Evolutionary conservation across 768 basidiomycete species (phyloP).

Genomic region (Leccinellum luteum): DNA sequence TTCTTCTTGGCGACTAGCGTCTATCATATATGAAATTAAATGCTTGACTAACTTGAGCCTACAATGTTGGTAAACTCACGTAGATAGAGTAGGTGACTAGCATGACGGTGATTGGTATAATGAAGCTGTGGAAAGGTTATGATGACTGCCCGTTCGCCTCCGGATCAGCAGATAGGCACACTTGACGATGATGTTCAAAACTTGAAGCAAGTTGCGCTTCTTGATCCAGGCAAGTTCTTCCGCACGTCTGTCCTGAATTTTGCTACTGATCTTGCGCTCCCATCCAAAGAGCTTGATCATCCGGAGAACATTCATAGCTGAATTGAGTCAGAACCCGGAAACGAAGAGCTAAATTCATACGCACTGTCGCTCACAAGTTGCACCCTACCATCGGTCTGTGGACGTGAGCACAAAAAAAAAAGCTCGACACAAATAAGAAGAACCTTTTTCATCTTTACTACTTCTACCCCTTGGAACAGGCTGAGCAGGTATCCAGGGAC

Average conservation of each 20-base stretch:
- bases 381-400: conserved; percentile 36
- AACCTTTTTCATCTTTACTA: conserved; percentile 45
- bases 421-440: not conserved
- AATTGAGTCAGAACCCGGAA: not conserved
- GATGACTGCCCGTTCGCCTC: not conserved
- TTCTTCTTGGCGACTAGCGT: conserved; percentile 4
- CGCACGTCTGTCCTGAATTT: conserved; percentile 53
- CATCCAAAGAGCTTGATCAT: conserved; percentile 75
- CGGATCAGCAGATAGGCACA: conserved; percentile 4
- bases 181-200: conserved; percentile 36
- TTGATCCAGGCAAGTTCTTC: conserved; percentile 56
- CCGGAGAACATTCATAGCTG: conserved; percentile 54
- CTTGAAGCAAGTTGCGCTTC: conserved; percentile 48
- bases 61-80: conserved; percentile 35
- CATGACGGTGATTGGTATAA: conserved; percentile 65
- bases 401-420: conserved; percentile 37
- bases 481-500: conserved; percentile 56
- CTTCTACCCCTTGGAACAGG: conserved; percentile 46
- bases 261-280: conserved; percentile 54
- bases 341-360: conserved; percentile 15
- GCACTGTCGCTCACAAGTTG: conserved; percentile 59
- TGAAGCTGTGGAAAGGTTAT: conserved; percentile 37
- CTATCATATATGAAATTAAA: not conserved
- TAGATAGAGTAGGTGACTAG: conserved; percentile 60
- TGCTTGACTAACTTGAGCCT: not conserved